Evolutionary conservation across 2,329 filamentous ascomycete genomes (phyloP), one percentile per base, ranked within the genome.

Genomic region (Mycosphaerella arachidis): DNA sequence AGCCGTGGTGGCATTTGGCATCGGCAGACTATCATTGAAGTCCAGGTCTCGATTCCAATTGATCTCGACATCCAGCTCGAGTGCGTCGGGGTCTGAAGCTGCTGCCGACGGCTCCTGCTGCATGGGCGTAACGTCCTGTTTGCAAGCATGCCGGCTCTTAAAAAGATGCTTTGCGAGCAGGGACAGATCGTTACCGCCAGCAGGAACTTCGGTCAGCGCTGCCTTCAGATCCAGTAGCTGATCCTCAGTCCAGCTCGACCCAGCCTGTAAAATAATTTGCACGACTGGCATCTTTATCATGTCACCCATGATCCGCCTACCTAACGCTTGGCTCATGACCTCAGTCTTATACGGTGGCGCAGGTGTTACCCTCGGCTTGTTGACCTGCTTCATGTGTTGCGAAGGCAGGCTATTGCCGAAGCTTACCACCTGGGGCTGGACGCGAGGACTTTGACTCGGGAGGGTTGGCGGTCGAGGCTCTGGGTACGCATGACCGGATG

Each of bases 31-130:
- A 29, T 61, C 59, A 35, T 29, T 37, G 56, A 48, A 58, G 45
- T 58, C 59, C 9, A 58, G 53, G 45, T 31, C 33, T 18, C 48
- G 51, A 29, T 46, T 53, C 59, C 59, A 61, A n/a, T 61, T 61
- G 53, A 61, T 37, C 33, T 58, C 59, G 40, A 61, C 52, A 48
- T 58, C 54, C 6, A 52, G 30, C 50, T 56, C 52, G 37, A 61
- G 45, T 6, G 48, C 33, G 29, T 53, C 40, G 6, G n/a, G 13
- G 4, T 12, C 40, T 12, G 20, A 16, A 13, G 30, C 20, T 29
- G 3, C 10, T 30, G 27, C 13, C 51, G 43, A 31, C 51, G 43
- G n/a, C 24, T 50, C 48, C 40, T 52, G 45, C 33, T 51, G 16
- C 20, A 18, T 12, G 46, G 33, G 29, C 13, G 45, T 27, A 18